A percentile compares a stretch with the other conserved stretches of the same genome.
Conservation (phyloP, 257 asterid species). For the Scutellaria baicalensis region DNA sequence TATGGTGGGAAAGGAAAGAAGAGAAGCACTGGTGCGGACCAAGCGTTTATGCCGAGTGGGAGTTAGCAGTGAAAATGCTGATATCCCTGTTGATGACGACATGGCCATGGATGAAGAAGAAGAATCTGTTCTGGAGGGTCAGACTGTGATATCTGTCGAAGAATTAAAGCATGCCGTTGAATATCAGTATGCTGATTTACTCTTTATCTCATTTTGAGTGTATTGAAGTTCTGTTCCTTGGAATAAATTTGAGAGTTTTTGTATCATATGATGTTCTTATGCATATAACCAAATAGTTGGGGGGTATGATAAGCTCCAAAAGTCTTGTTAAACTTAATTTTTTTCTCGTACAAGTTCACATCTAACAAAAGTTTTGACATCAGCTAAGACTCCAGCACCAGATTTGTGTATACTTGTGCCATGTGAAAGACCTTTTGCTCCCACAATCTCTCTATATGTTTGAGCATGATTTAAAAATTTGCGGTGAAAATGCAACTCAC, state of each 20-base stretch:
- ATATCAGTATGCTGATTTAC: conserved; percentile 51
- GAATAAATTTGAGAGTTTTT: neutral
- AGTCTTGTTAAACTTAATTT: neutral
- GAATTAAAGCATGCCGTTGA: conserved; percentile 53
- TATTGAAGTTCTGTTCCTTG: conserved; percentile 1
- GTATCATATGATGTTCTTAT: neutral
- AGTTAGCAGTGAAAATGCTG: conserved; percentile 40
- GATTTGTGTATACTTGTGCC: neutral
- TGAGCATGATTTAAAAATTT: neutral
- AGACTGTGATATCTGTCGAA: conserved; percentile 62
- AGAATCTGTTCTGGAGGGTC: conserved; percentile 63
- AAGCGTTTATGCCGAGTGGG: conserved; percentile 84
- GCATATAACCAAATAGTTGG: neutral
- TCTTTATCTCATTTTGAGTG: neutral
- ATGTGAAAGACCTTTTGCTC: neutral
- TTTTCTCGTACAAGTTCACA: neutral
- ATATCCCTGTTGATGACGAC: conserved; percentile 34
- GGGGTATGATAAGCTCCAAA: neutral
- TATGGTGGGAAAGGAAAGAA: conserved; percentile 73
- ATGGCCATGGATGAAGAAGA: conserved; percentile 78
- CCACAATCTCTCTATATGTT: neutral
- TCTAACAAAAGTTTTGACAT: neutral
- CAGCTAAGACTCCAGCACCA: neutral
- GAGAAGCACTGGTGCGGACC: conserved; percentile 83
- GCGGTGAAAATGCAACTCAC: neutral